Base-by-base conservation (phyloP, 371 early-diverging fungal genomes). In the Scutellospora calospora region DNA sequence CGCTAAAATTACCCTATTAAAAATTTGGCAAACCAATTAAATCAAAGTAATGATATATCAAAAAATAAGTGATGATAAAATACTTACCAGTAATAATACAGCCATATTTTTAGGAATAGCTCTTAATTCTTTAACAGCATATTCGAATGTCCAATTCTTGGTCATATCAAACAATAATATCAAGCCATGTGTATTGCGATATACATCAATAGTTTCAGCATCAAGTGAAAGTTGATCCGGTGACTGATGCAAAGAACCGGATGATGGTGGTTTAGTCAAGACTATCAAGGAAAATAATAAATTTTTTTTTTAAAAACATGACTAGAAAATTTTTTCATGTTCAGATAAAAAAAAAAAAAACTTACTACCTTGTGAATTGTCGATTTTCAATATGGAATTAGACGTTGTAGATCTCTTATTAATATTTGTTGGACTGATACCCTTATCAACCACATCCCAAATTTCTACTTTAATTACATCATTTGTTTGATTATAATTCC, bases 381-480 rank as follows among this genome's bases (percentile, higher is more conserved):
- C 84, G 55, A 86, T 83, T 55, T 86, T 86, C 51, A 84, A 81
- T 4, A 81, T 29, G 1, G 12, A 68, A 14, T 18, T 22, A 22
- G 54, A 52, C 12, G 54, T 18, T 29, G 59, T 68, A 9, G 73
- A 38, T 35, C 79, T 52, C 59, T 81, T 82, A 41, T 76, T 69
- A 1, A 74, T 27, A 29, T 35, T 76, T 29, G 76, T 74, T 16
- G 85, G 60, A 41, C 80, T 83, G 16, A 84, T 69, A 18, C 84
- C 91, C 29, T 89, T 90, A 81, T 92, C 92, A 3, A 92, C 91
- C 0, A 92, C 91, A 84, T 92, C 92, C 92, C 92, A 92, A 22
- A 92, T 84, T 76, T 92, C 92, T 60, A 92, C 88, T 81, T 92
- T 92, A 71, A 92, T 90, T 33, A 92, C 87, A 82, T 91, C 91